Evolutionary conservation across 169 alveolate species (phyloP).

Genomic region (Eimeria sp.): DNA sequence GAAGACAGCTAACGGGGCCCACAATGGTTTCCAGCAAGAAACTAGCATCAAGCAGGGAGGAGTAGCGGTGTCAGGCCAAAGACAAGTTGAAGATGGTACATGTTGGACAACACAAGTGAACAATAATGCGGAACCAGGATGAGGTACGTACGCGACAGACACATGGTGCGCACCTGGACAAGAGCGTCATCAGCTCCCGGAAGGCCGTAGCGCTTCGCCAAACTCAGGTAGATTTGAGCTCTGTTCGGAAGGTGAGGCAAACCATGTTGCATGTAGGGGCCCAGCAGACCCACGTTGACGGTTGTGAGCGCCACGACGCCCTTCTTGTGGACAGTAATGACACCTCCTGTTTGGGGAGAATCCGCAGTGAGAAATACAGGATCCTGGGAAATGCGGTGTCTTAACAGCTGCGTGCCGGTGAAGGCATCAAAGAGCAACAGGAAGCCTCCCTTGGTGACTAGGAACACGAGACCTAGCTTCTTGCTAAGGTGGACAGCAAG

Average conservation of each 20-base stretch:
- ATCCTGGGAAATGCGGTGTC: conserved; percentile 83
- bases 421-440: conserved; percentile 87
- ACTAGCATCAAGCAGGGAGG: not conserved
- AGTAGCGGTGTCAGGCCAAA: not conserved
- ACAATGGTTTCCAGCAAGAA: not conserved
- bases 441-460: conserved; percentile 91
- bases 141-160: not conserved
- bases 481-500: conserved; percentile 85
- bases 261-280: conserved; percentile 66
- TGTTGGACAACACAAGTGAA: not conserved
- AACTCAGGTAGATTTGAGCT: conserved; percentile 73
- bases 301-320: conserved; percentile 86
- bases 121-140: not conserved
- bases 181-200: conserved; percentile 84
- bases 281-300: conserved; percentile 66
- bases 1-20: not conserved
- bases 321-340: conserved; percentile 85
- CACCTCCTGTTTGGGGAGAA: conserved; percentile 86
- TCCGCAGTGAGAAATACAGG: conserved; percentile 85
- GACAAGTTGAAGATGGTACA: not conserved
- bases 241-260: conserved; percentile 76
- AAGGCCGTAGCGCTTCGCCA: conserved; percentile 81
- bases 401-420: conserved; percentile 85
- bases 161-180: conserved; percentile 54
- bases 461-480: conserved; percentile 88